These are phyloP conservation scores for Talaromyces nanjingensis DNA, from an alignment of 495 filamentous ascomycete genomes.

Conservation along the genomic window DNA sequence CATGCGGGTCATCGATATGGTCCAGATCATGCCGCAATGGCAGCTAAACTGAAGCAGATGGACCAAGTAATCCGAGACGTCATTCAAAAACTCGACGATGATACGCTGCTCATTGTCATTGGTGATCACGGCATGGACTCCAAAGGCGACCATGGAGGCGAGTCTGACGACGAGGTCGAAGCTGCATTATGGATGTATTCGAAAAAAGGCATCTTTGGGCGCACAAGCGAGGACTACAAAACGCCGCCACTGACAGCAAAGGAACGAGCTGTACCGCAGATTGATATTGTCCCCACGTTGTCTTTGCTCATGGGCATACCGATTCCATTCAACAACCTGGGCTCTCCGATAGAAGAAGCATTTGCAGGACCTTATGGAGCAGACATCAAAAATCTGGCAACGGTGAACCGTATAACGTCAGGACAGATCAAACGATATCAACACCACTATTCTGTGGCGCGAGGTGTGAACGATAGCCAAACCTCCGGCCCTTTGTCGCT, in stretches of 20 bases:
- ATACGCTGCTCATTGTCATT: slow-evolving; percentile 89
- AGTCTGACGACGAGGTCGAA: slow-evolving; percentile 90
- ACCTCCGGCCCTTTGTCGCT: slow-evolving; percentile 48
- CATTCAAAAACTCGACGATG: slow-evolving; percentile 66
- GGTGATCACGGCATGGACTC: slow-evolving; percentile 97
- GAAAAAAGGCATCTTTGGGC: slow-evolving; percentile 72
- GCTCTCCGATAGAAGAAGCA: slow-evolving; percentile 86
- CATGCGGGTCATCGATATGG: slow-evolving; percentile 96
- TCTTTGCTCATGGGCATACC: slow-evolving; percentile 82
- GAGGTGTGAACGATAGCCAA: slow-evolving; percentile 54
- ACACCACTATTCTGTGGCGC: slow-evolving; percentile 51
- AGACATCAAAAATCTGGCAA: slow-evolving; percentile 66
- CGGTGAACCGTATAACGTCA: slow-evolving; percentile 67
- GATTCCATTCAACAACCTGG: slow-evolving; percentile 97
- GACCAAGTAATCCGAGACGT: slow-evolving; percentile 67
- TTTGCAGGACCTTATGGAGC: slow-evolving; percentile 64
- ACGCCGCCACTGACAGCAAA: slow-evolving; percentile 68
- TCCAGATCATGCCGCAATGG: slow-evolving; percentile 88
- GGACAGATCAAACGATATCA: slow-evolving; percentile 90
- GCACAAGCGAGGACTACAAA: slow-evolving; percentile 51
- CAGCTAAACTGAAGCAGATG: slow-evolving; percentile 87
- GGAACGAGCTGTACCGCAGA: slow-evolving; percentile 80
- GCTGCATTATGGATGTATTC: slow-evolving; percentile 99
- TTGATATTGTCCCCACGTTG: slow-evolving; percentile 90
- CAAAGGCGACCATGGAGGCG: slow-evolving; percentile 95